phyloP scores from a whole-genome alignment of 495 filamentous ascomycete genomes.

The Chaetomidium leptoderma region DNA sequence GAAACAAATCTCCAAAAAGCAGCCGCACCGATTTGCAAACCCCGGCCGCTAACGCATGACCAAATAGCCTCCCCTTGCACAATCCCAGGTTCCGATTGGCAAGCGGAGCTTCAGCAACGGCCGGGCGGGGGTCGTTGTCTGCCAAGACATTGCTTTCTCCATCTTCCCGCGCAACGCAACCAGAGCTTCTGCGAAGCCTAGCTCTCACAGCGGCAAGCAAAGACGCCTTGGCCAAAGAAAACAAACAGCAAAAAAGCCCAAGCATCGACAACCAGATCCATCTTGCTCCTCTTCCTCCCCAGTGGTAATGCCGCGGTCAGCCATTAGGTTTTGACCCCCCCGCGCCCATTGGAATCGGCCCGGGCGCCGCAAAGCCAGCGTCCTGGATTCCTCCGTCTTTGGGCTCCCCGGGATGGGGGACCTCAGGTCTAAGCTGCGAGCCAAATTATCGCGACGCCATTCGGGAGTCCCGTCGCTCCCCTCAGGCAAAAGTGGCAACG shows the following conservation, averaged over 20 bases:
- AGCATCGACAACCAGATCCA: not conserved
- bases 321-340: not conserved
- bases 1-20: not conserved
- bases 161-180: not conserved
- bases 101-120: constrained; percentile 10
- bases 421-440: constrained; percentile 44
- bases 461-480: constrained; percentile 38
- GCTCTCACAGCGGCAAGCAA: not conserved
- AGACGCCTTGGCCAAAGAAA: not conserved
- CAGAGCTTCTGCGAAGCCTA: not conserved
- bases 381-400: not conserved
- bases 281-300: not conserved
- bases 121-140: not conserved
- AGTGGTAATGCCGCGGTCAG: not conserved
- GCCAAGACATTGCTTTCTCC: not conserved
- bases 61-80: not conserved
- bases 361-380: not conserved
- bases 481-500: constrained; percentile 17
- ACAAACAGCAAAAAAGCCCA: not conserved
- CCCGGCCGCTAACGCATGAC: too few species aligned
- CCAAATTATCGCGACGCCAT: constrained; percentile 45
- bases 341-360: not conserved
- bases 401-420: constrained; percentile 39
- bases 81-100: not conserved
- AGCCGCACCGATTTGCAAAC: too few species aligned